Conservation (phyloP, 164 flowering plant species). For the Echeveria elegans region DNA sequence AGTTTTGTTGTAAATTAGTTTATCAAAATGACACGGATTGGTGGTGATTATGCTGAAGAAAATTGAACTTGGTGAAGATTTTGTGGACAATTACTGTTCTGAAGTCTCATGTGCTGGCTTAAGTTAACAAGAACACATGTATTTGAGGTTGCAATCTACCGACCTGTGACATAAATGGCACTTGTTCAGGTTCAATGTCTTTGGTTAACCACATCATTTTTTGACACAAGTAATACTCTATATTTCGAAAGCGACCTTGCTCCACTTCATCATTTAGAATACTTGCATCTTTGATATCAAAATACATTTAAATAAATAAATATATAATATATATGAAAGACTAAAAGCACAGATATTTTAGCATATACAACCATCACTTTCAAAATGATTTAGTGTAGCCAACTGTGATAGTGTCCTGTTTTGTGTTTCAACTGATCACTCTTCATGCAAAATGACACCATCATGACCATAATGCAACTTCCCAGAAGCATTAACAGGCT, state of each 20-base stretch:
- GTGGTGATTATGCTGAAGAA: too few relatives aligned
- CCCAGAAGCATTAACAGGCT: constrained; percentile 33
- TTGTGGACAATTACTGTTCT: too few relatives aligned
- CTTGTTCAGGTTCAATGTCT: constrained; percentile 4
- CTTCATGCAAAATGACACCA: constrained; percentile 23
- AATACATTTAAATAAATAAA: too few relatives aligned
- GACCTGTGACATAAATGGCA: background rate
- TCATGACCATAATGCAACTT: constrained; percentile 23
- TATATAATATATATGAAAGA: too few relatives aligned
- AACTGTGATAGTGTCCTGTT: background rate
- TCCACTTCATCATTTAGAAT: too few relatives aligned
- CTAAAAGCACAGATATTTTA: too few relatives aligned
- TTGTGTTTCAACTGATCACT: background rate
- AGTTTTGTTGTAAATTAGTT: too few relatives aligned
- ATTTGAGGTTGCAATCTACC: background rate
- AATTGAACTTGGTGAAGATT: too few relatives aligned
- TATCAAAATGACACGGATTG: too few relatives aligned
- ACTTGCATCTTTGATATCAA: too few relatives aligned
- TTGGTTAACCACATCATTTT: background rate
- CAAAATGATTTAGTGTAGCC: too few relatives aligned
- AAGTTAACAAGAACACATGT: background rate
- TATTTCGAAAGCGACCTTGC: background rate
- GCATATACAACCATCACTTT: too few relatives aligned
- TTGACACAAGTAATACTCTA: background rate
- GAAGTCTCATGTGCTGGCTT: constrained; percentile 5